Base-by-base conservation (phyloP, 2,329 filamentous ascomycete genomes). In the Colletotrichum sp. region DNA sequence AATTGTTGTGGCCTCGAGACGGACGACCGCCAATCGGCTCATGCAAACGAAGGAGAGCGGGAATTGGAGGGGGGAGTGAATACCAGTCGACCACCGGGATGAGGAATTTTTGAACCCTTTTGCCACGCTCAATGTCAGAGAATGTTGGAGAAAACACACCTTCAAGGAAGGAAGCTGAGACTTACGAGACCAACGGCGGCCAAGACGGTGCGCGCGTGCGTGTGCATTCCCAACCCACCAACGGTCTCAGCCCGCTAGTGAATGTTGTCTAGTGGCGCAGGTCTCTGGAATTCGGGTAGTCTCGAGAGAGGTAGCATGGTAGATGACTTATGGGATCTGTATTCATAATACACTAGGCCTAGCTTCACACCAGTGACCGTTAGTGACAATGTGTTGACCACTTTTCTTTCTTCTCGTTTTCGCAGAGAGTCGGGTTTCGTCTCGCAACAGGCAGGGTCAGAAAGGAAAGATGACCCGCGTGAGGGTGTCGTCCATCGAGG, bases 121-220 rank as follows among this genome's bases (percentile, higher is more conserved):
- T 36, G 66, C 47, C 66, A 69, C 70, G 31, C 63, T 29, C 24
- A 15, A 29, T 6, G 67, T 38, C 21, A 21, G 34, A 43, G 63
- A 71, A 38, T 54, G 51, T 24, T 34, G 24, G 70, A 73, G 70
- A 59, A 73, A 73, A 70, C 70, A 73, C 70, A 68, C 70, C 70
- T 66, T 51, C 31, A 24, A 36, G 55, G 27, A 73, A 73, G 70
- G 64, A 73, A 73, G 59, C 51, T 61, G 59, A 70, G 66, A 73
- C 70, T 65, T 70, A 59, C 70, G 58, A 73, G 58, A 38, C 54
- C 59, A 70, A 73, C 70, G 55, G 69, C 64, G 31, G 47, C 62
- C 61, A 57, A 33, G 34, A 43, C 27, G 64, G 24, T 43, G 64
- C 55, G 34, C 47, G 69, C 65, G 57, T 62, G 64, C 38, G 33